phyloP scores from a whole-genome alignment of 2,329 filamentous ascomycete genomes.

The Colletotrichum kahawae region DNA sequence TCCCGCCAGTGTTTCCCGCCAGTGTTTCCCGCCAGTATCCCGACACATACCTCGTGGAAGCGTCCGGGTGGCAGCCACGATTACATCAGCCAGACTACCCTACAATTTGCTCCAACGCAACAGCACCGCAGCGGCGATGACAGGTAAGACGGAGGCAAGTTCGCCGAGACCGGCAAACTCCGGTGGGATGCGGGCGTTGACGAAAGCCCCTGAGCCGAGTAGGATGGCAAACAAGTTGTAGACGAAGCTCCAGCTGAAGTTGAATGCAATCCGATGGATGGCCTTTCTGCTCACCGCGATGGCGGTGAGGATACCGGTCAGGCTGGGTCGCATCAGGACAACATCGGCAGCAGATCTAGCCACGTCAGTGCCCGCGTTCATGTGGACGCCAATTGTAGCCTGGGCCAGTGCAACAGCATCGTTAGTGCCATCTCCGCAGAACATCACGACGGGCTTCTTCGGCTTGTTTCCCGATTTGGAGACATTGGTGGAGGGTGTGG shows the following conservation, averaged over 20 bases:
- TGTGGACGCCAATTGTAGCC: conserved; percentile 74
- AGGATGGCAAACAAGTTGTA: conserved; percentile 75
- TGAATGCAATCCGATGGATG: conserved; percentile 62
- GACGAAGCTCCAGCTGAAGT: conserved; percentile 72
- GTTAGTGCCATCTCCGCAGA: conserved; percentile 81
- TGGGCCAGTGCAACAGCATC: conserved; percentile 76
- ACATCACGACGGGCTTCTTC: conserved; percentile 57
- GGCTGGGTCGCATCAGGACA: conserved; percentile 63
- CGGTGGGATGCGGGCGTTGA: conserved; percentile 56
- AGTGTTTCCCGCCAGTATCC: neutral
- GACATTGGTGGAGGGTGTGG: neutral
- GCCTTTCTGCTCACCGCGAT: conserved; percentile 57
- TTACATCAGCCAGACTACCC: neutral
- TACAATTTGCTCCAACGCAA: conserved; percentile 45
- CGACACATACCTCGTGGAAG: neutral
- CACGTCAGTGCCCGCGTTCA: conserved; percentile 67
- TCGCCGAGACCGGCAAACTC: conserved; percentile 74
- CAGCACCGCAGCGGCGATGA: conserved; percentile 62
- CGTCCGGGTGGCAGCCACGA: neutral
- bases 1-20: neutral
- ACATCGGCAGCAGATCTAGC: conserved; percentile 72
- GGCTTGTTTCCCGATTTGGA: neutral
- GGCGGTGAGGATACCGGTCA: conserved; percentile 62
- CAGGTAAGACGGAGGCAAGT: conserved; percentile 75
- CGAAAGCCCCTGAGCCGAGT: conserved; percentile 70